Evolutionary conservation across 2,329 filamentous ascomycete species (phyloP).

Genomic region (Aspergillus sergii): DNA sequence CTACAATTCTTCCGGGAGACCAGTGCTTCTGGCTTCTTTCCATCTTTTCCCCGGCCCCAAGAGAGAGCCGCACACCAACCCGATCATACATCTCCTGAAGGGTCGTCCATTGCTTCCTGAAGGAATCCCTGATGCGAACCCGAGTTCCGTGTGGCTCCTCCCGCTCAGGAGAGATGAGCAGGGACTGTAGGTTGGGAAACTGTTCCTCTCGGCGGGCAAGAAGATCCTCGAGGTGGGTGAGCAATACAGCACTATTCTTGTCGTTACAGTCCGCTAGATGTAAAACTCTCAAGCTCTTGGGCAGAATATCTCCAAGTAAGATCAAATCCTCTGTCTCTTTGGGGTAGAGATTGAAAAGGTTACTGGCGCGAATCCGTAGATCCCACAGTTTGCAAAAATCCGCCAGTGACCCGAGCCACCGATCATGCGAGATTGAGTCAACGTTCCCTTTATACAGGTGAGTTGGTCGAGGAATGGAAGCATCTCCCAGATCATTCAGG

Average conservation of each 20-base stretch:
- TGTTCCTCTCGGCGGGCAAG: neutral
- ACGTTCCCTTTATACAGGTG: neutral
- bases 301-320: neutral
- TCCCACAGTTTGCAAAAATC: neutral
- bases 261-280: neutral
- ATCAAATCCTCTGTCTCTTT: neutral
- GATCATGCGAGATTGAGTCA: neutral
- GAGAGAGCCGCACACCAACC: neutral
- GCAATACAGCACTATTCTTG: neutral
- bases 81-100: neutral
- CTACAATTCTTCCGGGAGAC: neutral
- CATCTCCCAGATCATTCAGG: conserved; percentile 4
- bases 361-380: neutral
- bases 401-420: neutral
- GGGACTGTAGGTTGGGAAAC: neutral
- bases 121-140: neutral
- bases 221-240: neutral
- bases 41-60: neutral
- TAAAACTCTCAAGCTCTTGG: neutral
- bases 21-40: neutral
- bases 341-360: neutral
- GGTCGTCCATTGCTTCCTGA: neutral
- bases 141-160: neutral
- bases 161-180: neutral
- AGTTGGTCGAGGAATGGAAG: neutral